Evolutionary conservation across 2,329 filamentous ascomycete species (phyloP).

Genomic region (Scytalidium lignicola): DNA sequence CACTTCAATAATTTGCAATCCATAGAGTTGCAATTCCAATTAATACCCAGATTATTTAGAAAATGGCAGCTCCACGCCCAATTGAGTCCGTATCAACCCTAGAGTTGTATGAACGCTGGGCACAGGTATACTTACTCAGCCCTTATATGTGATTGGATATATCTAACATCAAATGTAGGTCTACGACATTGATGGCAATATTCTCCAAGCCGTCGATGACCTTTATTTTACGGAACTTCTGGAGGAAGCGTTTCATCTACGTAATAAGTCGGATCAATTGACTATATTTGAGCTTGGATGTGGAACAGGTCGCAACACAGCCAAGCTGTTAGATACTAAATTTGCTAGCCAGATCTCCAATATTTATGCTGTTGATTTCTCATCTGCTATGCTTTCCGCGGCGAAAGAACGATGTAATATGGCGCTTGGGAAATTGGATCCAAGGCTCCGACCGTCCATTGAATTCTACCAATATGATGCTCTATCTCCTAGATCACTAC

Average conservation of each 20-base stretch:
- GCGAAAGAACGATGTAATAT: conserved; percentile 30
- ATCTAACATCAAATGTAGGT: conserved; percentile 28
- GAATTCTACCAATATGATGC: conserved; percentile 20
- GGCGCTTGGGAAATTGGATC: neutral
- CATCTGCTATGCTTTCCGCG: conserved; percentile 50
- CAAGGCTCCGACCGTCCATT: neutral
- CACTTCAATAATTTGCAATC: no score
- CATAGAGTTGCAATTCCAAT: no score
- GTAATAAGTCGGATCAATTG: conserved; percentile 3
- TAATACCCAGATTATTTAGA: neutral
- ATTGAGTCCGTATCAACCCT: conserved; percentile 32
- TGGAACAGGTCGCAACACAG: conserved; percentile 60
- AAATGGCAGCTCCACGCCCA: conserved; percentile 9
- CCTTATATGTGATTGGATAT: neutral
- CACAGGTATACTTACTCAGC: conserved; percentile 19
- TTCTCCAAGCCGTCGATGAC: conserved; percentile 60
- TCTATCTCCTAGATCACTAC: conserved; percentile 17
- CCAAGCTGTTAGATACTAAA: conserved; percentile 35
- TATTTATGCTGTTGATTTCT: conserved; percentile 45
- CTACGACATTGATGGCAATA: conserved; percentile 63
- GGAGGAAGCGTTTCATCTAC: conserved; percentile 36
- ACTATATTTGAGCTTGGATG: conserved; percentile 54
- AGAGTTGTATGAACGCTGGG: conserved; percentile 45
- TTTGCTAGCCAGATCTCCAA: conserved; percentile 22
- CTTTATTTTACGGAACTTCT: conserved; percentile 47